These are phyloP conservation scores for Colletotrichum eremochloae DNA, from an alignment of 2,329 filamentous ascomycete genomes.

Conservation along the genomic window DNA sequence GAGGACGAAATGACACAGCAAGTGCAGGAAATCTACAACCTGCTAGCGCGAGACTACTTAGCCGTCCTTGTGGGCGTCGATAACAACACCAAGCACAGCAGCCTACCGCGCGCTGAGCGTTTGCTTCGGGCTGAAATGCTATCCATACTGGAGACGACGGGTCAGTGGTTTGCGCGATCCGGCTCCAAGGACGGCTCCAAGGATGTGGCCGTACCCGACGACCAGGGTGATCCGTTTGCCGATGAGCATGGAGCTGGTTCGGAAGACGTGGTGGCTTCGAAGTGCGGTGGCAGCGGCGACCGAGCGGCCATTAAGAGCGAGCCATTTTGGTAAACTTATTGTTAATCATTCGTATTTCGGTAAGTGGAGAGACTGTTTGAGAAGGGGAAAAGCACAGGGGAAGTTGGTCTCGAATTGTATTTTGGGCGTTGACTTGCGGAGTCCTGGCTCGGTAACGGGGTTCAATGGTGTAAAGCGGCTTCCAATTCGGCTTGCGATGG, in stretches of 20 bases:
- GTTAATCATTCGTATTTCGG: neutral
- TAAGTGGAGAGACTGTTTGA: too few species aligned
- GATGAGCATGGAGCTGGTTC: neutral
- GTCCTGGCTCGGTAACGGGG: neutral
- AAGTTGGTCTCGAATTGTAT: neutral
- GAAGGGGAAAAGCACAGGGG: neutral
- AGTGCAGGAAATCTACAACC: constrained; percentile 33
- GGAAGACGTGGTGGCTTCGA: neutral
- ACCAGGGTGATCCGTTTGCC: neutral
- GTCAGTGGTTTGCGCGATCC: neutral
- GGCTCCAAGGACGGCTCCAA: neutral
- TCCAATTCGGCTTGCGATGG: neutral
- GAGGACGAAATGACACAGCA: constrained; percentile 16
- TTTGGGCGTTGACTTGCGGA: neutral
- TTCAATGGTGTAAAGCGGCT: neutral
- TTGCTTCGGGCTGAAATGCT: constrained; percentile 12
- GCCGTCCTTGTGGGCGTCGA: constrained; percentile 30
- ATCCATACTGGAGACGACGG: constrained; percentile 2
- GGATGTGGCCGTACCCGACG: too few species aligned
- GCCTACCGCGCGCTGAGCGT: constrained; percentile 18
- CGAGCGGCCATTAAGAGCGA: neutral
- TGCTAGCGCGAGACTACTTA: constrained; percentile 35
- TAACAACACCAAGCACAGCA: neutral
- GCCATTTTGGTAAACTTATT: neutral
- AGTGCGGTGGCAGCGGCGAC: neutral